These are phyloP conservation scores for Quillaja saponaria DNA, from an alignment of 306 rosid genomes.

Conservation along the genomic window DNA sequence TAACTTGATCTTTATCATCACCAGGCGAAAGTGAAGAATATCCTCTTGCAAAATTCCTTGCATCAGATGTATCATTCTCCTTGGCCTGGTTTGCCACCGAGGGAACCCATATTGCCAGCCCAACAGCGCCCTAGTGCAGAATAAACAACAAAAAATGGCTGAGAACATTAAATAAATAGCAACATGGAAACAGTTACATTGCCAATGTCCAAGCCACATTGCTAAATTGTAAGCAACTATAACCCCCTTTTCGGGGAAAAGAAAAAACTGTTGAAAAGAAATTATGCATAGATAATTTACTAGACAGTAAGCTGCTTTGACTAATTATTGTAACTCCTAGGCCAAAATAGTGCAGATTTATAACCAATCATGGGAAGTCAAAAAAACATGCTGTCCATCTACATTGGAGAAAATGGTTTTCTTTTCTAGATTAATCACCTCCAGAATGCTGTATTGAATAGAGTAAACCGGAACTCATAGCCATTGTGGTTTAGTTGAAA, in stretches of 20 bases:
- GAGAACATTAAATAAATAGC: conserved; percentile 22
- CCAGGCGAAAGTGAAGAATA: conserved; percentile 60
- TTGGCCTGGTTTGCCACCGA: conserved; percentile 76
- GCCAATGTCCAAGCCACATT: conserved; percentile 26
- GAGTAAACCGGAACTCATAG: no score
- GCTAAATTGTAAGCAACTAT: conserved; percentile 1
- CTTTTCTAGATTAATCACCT: conserved; percentile 14
- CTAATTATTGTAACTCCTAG: neutral
- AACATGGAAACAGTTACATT: conserved; percentile 15
- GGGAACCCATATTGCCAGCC: conserved; percentile 99
- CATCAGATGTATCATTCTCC: conserved; percentile 64
- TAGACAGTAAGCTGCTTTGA: conserved; percentile 1
- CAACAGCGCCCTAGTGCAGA: conserved; percentile 86
- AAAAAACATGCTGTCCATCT: conserved; percentile 1
- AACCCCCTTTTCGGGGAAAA: conserved; percentile 19
- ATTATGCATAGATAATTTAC: conserved; percentile 6
- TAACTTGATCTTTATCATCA: conserved; percentile 50
- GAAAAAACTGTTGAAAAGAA: conserved; percentile 26
- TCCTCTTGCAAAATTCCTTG: conserved; percentile 55
- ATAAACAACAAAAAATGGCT: conserved; percentile 13
- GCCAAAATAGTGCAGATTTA: conserved; percentile 6
- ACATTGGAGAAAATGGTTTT: neutral
- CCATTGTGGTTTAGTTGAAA: no score
- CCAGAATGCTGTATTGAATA: conserved; percentile 6
- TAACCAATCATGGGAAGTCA: conserved; percentile 2